Base-by-base conservation (phyloP, 345 rosid species). In the Balakata baccata region DNA sequence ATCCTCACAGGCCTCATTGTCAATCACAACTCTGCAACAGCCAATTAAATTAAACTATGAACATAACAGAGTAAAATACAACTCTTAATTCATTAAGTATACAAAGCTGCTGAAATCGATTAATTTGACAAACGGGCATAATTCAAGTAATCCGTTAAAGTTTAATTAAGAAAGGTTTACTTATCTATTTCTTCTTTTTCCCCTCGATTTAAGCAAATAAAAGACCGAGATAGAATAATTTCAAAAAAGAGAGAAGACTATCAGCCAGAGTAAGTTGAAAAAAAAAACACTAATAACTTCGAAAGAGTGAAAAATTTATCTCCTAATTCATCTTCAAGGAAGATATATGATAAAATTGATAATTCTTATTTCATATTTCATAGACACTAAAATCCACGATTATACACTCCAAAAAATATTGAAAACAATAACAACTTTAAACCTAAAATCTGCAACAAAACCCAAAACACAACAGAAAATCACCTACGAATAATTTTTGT, bases 11-110 rank as follows among this genome's bases (percentile, higher is more conserved):
- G 89, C 73, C 70, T 78, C 79, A 64, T 90, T 92, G 81, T 90
- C 94, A 29, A 92, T 88, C 69, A 92, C 94, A 76, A 92, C 98
- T 78, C 98, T 92, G 87, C 83, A 66, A 63, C 71, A 37, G 70
- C 54, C 58, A 66, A 70, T 37, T 46, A 34, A 67, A 67, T 69
- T 34, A 45, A 57, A 74, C 43, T 56, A 41, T 67, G 47, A 63
- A 72, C 23, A 54, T 34, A 58, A 74, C 60, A 51, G 2, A 50
- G 11, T 4, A 56, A 23, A 6, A 54, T 1, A 54, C n/a, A 64
- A 39, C 8, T n/a, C 3, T 39, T 39, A 53, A 37, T 29, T 56
- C 5, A n/a, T 11, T 41, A 25, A 23, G 43, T 43, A 20, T 60
- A 17, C 20, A 62, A 46, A 25, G 25, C 46, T 52, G 51, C 6